Evolutionary conservation across 1,284 basidiomycete species (phyloP), one percentile per base, ranked within the genome.

Genomic region (Tausonia pullulans): DNA sequence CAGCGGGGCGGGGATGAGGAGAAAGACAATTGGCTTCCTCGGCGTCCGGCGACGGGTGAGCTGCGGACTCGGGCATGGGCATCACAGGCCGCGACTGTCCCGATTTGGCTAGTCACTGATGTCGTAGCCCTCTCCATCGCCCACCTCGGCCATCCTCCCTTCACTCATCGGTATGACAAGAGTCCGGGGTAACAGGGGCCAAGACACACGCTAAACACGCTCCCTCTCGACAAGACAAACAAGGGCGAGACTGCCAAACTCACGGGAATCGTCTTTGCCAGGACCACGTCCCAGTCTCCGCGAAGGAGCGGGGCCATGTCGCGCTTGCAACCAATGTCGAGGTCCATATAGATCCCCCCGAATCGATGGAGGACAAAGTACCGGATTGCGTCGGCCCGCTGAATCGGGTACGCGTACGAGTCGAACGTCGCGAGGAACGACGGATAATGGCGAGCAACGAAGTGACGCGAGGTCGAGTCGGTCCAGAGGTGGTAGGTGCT

Each of bases 401-500:
- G 95, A 72, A 99, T 98, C 55, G 85, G 81, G 77, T 96, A 98
- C 58, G 83, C 82, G 81, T 99, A 99, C 69, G 82, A 81, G 78
- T 98, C 92, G 72, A 88, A 98, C 59, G 90, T 94, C 70, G 88
- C 82, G 58, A 98, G 81, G 78, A 97, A 96, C 86, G 91, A 92
- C 10, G 87, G 81, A 74, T 98, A 99, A 68, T 94, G 78, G 65
- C 84, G 78, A 14, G 86, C 86, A 72, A 99, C 88, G 75, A 99
- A 98, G 69, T 89, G 82, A 70, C 92, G 86, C 13, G 95, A 90
- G 67, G 82, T 80, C 10, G 85, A 88, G 75, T 99, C 96, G 27
- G 95, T 96, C 95, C 95, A 99, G 3, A 98, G 81, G 82, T 87
- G 95, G 80, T 97, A 97, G 75, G 97, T 85, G 75, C 90, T 94